Evolutionary conservation across 495 filamentous ascomycete species (phyloP).

Genomic region (Neurospora pannonica): DNA sequence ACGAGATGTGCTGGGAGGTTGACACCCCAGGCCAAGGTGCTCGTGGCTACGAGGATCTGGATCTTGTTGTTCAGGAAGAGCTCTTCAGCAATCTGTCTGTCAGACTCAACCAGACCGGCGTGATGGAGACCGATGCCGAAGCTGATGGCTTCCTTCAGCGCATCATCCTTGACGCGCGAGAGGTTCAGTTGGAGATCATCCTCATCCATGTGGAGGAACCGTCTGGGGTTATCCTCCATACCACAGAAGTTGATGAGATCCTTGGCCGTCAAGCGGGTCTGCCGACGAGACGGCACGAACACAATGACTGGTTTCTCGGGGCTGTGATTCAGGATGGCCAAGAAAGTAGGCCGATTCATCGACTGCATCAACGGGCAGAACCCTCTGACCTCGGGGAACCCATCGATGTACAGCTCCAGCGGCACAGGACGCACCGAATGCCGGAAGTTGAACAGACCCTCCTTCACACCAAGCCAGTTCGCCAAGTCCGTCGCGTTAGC

Average conservation of each 20-base stretch:
- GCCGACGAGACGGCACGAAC: conserved; percentile 90
- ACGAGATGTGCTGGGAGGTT: conserved; percentile 96
- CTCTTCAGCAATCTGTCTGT: conserved; percentile 84
- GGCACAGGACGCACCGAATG: conserved; percentile 97
- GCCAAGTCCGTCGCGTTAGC: conserved; percentile 90
- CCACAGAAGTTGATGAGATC: conserved; percentile 96
- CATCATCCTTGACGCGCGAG: conserved; percentile 79
- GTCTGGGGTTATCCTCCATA: conserved; percentile 93
- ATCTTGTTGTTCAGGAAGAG: conserved; percentile 97
- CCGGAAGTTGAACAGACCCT: conserved; percentile 94
- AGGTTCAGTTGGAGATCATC: conserved; percentile 84
- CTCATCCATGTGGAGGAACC: conserved; percentile 88
- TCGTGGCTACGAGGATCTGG: conserved; percentile 92
- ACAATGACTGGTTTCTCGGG: conserved; percentile 97
- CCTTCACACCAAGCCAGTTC: conserved; percentile 96
- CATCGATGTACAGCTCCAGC: conserved; percentile 92
- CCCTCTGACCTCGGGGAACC: conserved; percentile 87
- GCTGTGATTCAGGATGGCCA: conserved; percentile 91
- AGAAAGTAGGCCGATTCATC: conserved; percentile 96
- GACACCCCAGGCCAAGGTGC: conserved; percentile 95
- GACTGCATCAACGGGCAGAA: conserved; percentile 98
- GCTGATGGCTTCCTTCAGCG: conserved; percentile 78
- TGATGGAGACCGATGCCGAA: conserved; percentile 98
- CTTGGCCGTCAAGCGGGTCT: conserved; percentile 89
- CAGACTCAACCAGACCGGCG: conserved; percentile 90